These are phyloP conservation scores for Penicillium janthinellum DNA, from an alignment of 2,329 filamentous ascomycete species.

Conservation along the genomic window DNA sequence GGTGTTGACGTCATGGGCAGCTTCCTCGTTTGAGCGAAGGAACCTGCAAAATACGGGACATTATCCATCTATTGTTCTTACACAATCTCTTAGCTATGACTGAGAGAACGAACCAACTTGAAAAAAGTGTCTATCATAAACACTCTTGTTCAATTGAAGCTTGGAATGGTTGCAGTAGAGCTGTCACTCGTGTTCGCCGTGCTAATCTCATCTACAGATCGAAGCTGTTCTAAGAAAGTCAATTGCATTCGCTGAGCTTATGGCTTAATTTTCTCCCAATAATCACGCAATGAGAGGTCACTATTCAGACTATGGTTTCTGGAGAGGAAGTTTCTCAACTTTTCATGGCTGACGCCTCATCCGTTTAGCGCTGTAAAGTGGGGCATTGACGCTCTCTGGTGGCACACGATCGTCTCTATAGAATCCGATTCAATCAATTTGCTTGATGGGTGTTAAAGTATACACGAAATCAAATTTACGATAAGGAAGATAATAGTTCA, in stretches of 20 bases:
- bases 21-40: neutral
- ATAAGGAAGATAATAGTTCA: neutral
- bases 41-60: neutral
- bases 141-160: neutral
- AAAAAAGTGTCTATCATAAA: neutral
- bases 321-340: too few relatives aligned
- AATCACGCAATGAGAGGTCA: neutral
- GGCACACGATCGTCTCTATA: neutral
- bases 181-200: neutral
- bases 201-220: neutral
- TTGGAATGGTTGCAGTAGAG: neutral
- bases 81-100: neutral
- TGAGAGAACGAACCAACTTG: neutral
- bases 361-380: slow-evolving; percentile 1
- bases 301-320: neutral
- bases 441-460: too few relatives aligned
- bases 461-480: neutral
- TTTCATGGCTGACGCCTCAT: neutral
- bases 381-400: neutral
- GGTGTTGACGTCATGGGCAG: slow-evolving; percentile 17
- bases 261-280: too few relatives aligned
- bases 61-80: neutral
- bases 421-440: neutral
- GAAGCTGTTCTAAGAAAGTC: neutral
- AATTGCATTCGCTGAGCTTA: neutral